These are phyloP conservation scores for Acrodontium crateriforme DNA, from an alignment of 2,329 filamentous ascomycete species.

Conservation along the genomic window DNA sequence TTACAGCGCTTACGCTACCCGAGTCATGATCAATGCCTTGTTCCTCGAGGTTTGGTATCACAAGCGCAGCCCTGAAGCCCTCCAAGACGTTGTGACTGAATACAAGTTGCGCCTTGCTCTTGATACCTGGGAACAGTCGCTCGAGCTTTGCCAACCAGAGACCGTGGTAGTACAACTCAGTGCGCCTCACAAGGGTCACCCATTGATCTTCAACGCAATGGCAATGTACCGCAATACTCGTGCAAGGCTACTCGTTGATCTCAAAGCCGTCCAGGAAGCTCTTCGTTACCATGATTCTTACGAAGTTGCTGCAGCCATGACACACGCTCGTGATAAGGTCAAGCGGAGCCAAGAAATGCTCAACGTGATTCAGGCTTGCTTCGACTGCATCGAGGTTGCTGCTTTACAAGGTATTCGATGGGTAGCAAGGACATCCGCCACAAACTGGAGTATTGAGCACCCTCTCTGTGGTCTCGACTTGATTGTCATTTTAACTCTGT, in stretches of 20 bases:
- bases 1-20: slow-evolving; percentile 93
- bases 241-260: slow-evolving; percentile 80
- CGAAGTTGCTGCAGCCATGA: slow-evolving; percentile 95
- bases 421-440: slow-evolving; percentile 94
- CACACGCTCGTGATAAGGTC: slow-evolving; percentile 80
- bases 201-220: slow-evolving; percentile 94
- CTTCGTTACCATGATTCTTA: slow-evolving; percentile 94
- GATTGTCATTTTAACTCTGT: slow-evolving; percentile 93
- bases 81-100: slow-evolving; percentile 94
- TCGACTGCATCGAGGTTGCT: slow-evolving; percentile 92
- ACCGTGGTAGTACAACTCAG: slow-evolving; percentile 76
- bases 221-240: slow-evolving; percentile 92
- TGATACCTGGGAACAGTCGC: slow-evolving; percentile 97
- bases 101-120: slow-evolving; percentile 92
- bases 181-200: slow-evolving; percentile 89
- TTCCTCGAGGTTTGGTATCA: slow-evolving; percentile 99
- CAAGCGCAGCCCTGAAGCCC: slow-evolving; percentile 91
- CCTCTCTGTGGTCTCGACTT: slow-evolving; percentile 91
- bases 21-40: slow-evolving; percentile 96
- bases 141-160: slow-evolving; percentile 87
- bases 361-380: slow-evolving; percentile 95
- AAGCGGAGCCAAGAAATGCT: slow-evolving; percentile 95
- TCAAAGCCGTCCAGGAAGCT: slow-evolving; percentile 92
- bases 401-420: slow-evolving; percentile 89
- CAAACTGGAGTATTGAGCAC: slow-evolving; percentile 98